Evolutionary conservation across 352 stramenopile species (phyloP).

Genomic region (Paralagenidium karlingii): DNA sequence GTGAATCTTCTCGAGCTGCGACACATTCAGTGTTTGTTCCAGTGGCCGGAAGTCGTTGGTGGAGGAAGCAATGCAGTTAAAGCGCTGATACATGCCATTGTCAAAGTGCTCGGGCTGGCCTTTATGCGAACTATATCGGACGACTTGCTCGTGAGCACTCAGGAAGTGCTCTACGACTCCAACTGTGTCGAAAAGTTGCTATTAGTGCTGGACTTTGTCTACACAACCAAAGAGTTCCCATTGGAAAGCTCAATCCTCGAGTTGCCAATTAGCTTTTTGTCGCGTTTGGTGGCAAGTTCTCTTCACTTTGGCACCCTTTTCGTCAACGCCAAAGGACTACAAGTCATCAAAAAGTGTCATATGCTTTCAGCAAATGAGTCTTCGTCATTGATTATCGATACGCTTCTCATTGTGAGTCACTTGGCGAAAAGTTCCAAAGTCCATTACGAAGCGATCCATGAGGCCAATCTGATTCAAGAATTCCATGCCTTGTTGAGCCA

Average conservation of each 20-base stretch:
- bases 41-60: slow-evolving; percentile 63
- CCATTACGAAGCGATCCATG: slow-evolving; percentile 60
- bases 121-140: slow-evolving; percentile 59
- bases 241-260: slow-evolving; percentile 46
- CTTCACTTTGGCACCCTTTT: slow-evolving; percentile 75
- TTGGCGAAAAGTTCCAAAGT: slow-evolving; percentile 59
- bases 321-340: slow-evolving; percentile 47
- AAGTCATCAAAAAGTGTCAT: slow-evolving; percentile 51
- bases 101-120: slow-evolving; percentile 72
- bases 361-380: slow-evolving; percentile 31
- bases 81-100: slow-evolving; percentile 67
- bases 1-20: slow-evolving; percentile 37
- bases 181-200: slow-evolving; percentile 55
- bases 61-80: slow-evolving; percentile 74
- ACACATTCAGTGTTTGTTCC: slow-evolving; percentile 52
- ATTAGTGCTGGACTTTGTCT: slow-evolving; percentile 45
- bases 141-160: slow-evolving; percentile 45
- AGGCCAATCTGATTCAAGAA: slow-evolving; percentile 30
- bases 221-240: slow-evolving; percentile 30
- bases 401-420: slow-evolving; percentile 79
- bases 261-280: slow-evolving; percentile 72
- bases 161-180: slow-evolving; percentile 61
- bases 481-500: slow-evolving; percentile 49
- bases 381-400: slow-evolving; percentile 59
- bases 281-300: slow-evolving; percentile 71